These are phyloP conservation scores for Cutaneotrichosporon daszewskae DNA, from an alignment of 1,284 basidiomycete genomes.

Conservation along the genomic window DNA sequence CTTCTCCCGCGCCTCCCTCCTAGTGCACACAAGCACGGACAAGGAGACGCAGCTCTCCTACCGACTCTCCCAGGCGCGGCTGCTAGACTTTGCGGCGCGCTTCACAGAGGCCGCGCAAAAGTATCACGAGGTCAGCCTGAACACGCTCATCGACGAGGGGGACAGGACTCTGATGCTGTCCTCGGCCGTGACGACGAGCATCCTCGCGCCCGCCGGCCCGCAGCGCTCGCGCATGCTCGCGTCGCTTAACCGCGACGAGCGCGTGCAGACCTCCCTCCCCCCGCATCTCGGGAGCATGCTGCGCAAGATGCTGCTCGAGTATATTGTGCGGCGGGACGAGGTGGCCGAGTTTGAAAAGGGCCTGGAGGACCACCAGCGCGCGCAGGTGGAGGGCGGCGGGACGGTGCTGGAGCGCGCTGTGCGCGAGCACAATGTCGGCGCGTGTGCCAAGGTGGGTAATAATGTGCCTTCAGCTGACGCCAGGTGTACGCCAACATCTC, in stretches of 20 bases:
- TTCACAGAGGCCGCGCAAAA: constrained; percentile 92
- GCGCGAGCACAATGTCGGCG: constrained; percentile 95
- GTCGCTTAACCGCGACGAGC: constrained; percentile 88
- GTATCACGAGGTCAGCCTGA: constrained; percentile 90
- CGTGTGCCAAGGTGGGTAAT: constrained; percentile 65
- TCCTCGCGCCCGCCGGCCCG: constrained; percentile 95
- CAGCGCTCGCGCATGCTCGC: constrained; percentile 88
- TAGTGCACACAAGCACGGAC: constrained; percentile 71
- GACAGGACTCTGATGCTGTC: constrained; percentile 81
- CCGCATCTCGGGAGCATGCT: constrained; percentile 66
- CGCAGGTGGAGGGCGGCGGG: constrained; percentile 68
- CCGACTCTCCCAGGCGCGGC: constrained; percentile 79
- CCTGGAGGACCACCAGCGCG: constrained; percentile 86
- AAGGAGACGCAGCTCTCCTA: constrained; percentile 71
- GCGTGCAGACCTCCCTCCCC: constrained; percentile 60
- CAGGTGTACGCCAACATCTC: constrained; percentile 88
- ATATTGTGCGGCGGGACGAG: constrained; percentile 83
- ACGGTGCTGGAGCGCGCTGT: constrained; percentile 97
- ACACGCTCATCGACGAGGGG: constrained; percentile 79
- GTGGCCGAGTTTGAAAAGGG: constrained; percentile 82
- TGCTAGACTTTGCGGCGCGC: constrained; percentile 83
- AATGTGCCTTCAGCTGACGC: constrained; percentile 7
- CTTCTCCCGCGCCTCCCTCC: constrained; percentile 88
- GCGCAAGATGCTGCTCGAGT: constrained; percentile 94
- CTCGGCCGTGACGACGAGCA: constrained; percentile 88